Base-by-base conservation (phyloP, 257 asterid genomes). In the Solanum sejunctum region DNA sequence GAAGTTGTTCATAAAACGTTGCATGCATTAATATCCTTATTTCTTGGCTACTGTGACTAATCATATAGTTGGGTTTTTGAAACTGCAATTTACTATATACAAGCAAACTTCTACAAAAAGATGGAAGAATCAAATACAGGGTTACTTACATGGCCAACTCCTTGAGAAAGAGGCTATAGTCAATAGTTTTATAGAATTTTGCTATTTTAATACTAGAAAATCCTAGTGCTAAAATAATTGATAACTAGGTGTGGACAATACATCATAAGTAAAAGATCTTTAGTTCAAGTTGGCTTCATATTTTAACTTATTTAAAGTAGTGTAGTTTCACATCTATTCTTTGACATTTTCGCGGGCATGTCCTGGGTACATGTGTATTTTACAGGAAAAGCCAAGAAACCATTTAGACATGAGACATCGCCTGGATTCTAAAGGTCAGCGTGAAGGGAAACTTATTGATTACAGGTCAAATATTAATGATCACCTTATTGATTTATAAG, bases 321-420 rank as follows among this genome's bases (percentile, higher is more conserved):
- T 41, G 45, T 6, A 28, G 70, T 75, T 72, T 28, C 63, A 39
- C 41, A 18, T 47, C 55, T 45, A 43, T 28, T 28, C 26, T 32
- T 32, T 39, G 70, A 39, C 84, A 60, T 54, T 78, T 84, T 39
- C 57, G 78, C 85, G 70, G 84, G 66, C 26, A 60, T 21, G 16
- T 84, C 23, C 54, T 85, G 60, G 84, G 52, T 43, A 85, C 21
- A 72, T 86, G 67, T 80, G 49, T 81, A 52, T 78, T 61, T 26
- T 32, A 54, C 89, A 96, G 99, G 99, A 96, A 91, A 93, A 92
- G 88, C 98, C 99, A 58, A 93, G 97, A 91, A 95, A 96, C 86
- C 99, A 96, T 93, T 78, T 96, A 91, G 99, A 96, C 85, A 91
- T 96, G 98, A 91, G 99, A 86, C 93, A 95, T 86, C 97, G 98